Conservation (phyloP, 2,329 filamentous ascomycete species). For the Septoria linicola region DNA sequence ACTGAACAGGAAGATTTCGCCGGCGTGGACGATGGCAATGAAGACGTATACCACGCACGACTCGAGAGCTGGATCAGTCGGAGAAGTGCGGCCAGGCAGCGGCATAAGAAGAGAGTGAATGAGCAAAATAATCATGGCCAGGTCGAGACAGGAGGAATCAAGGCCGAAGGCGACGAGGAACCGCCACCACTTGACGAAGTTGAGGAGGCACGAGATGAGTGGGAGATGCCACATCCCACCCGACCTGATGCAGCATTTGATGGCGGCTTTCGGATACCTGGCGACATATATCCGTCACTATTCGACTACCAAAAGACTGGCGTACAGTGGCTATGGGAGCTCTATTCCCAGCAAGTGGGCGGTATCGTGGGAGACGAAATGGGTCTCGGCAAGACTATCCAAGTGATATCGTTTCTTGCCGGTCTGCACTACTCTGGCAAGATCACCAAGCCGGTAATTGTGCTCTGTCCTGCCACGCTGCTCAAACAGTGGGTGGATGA, state of each 20-base stretch:
- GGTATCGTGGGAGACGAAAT: slow-evolving; percentile 98
- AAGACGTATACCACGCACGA: slow-evolving; percentile 72
- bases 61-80: slow-evolving; percentile 71
- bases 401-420: slow-evolving; percentile 78
- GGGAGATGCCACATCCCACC: slow-evolving; percentile 83
- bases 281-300: slow-evolving; percentile 86
- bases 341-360: slow-evolving; percentile 85
- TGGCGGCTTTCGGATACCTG: slow-evolving; percentile 76
- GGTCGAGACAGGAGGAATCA: slow-evolving; percentile 16
- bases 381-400: slow-evolving; percentile 94
- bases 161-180: slow-evolving; percentile 34
- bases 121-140: slow-evolving; percentile 17
- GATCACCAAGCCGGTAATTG: slow-evolving; percentile 78
- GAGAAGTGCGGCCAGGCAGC: slow-evolving; percentile 59
- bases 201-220: slow-evolving; percentile 58
- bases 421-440: slow-evolving; percentile 88
- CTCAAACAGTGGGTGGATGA: slow-evolving; percentile 98
- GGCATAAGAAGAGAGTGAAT: slow-evolving; percentile 26
- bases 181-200: slow-evolving; percentile 36
- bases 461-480: slow-evolving; percentile 91
- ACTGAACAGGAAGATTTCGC: slow-evolving; percentile 54
- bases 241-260: slow-evolving; percentile 73
- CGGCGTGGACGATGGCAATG: slow-evolving; percentile 83
- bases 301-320: slow-evolving; percentile 98
- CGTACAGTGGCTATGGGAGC: slow-evolving; percentile 91